phyloP scores from a whole-genome alignment of 805 yeast genomes.

The Debaryomyces castellii region DNA sequence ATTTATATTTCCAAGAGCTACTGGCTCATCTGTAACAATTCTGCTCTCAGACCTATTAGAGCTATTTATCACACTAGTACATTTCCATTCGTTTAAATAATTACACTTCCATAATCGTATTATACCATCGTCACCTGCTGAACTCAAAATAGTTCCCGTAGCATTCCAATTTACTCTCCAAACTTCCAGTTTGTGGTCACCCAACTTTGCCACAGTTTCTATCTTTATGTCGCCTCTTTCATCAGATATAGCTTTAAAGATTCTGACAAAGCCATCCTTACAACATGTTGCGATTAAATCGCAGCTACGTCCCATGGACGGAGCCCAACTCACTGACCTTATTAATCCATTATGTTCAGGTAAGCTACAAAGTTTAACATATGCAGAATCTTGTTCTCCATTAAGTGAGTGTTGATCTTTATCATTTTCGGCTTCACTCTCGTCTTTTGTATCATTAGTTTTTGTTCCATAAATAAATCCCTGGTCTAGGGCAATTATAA shows the following conservation, averaged over 20 bases:
- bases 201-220: slow-evolving; percentile 64
- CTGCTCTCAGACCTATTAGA: slow-evolving; percentile 24
- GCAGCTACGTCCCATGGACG: slow-evolving; percentile 86
- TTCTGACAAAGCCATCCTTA: slow-evolving; percentile 88
- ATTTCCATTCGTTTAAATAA: slow-evolving; percentile 81
- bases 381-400: slow-evolving; percentile 28
- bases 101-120: slow-evolving; percentile 90
- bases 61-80: slow-evolving; percentile 67
- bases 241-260: slow-evolving; percentile 67
- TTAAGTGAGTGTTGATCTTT: slow-evolving; percentile 9
- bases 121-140: slow-evolving; percentile 95
- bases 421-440: slow-evolving; percentile 5
- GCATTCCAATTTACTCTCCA: slow-evolving; percentile 97
- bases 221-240: slow-evolving; percentile 38
- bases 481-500: slow-evolving; percentile 82
- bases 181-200: slow-evolving; percentile 82
- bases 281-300: slow-evolving; percentile 94
- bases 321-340: slow-evolving; percentile 93
- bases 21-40: slow-evolving; percentile 13
- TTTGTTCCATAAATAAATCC: slow-evolving; percentile 64
- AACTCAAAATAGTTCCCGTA: slow-evolving; percentile 88
- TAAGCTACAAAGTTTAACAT: slow-evolving; percentile 58
- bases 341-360: slow-evolving; percentile 87
- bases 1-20: slow-evolving; percentile 1
- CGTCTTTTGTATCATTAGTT: slow-evolving; percentile 5